Conservation (phyloP, 345 rosid species). For the Lumnitzera littorea region DNA sequence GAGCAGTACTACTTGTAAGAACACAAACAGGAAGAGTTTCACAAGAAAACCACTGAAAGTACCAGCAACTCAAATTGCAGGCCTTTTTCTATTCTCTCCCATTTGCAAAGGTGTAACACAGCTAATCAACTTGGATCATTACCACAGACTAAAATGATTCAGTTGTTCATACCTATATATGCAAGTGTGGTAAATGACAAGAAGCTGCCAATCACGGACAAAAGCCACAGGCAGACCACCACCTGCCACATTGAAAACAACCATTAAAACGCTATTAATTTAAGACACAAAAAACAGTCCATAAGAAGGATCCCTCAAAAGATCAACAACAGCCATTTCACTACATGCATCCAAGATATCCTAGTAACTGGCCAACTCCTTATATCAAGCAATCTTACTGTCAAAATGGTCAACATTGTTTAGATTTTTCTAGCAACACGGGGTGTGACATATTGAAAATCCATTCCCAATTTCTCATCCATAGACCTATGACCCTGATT, state of each 20-base stretch:
- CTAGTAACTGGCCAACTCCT: slow-evolving; percentile 1
- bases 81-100: not conserved
- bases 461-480: no score
- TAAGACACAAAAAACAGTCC: not conserved
- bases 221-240: slow-evolving; percentile 80
- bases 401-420: no score
- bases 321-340: not conserved
- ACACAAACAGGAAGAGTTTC: no score
- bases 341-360: not conserved
- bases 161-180: slow-evolving; percentile 52
- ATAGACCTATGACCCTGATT: no score
- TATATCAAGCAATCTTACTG: not conserved
- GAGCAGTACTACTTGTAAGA: no score
- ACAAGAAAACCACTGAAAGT: not conserved
- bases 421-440: no score
- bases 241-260: slow-evolving; percentile 43
- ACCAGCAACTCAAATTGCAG: not conserved
- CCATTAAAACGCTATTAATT: not conserved
- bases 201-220: slow-evolving; percentile 73
- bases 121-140: not conserved
- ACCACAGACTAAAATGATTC: not conserved
- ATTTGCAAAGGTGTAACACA: not conserved
- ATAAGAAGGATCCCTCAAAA: not conserved
- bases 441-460: no score
- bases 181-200: slow-evolving; percentile 82